Conservation (phyloP, 495 filamentous ascomycete species). For the Glutinoglossum americanum region DNA sequence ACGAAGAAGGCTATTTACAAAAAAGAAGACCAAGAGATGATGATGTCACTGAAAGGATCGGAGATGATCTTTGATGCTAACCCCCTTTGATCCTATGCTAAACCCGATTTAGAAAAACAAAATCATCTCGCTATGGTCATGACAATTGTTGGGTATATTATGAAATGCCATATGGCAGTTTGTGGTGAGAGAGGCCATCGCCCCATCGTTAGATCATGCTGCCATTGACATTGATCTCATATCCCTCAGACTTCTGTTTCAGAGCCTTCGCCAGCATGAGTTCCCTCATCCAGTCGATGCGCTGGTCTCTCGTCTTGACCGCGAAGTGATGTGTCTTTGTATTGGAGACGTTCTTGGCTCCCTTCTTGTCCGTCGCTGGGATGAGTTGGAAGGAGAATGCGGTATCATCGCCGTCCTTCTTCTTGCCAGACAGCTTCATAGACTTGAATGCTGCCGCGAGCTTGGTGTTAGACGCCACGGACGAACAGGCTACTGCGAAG, state of each 20-base stretch:
- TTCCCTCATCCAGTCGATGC: slow-evolving; percentile 97
- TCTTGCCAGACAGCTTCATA: slow-evolving; percentile 40
- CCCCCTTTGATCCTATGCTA: not conserved
- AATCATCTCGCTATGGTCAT: not conserved
- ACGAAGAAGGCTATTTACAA: not conserved
- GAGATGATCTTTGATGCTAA: not conserved
- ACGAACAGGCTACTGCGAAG: slow-evolving; percentile 81
- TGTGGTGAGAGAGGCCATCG: not conserved
- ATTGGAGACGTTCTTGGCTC: slow-evolving; percentile 14
- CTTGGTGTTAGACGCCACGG: slow-evolving; percentile 47
- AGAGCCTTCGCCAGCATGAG: slow-evolving; percentile 88
- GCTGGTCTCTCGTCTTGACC: slow-evolving; percentile 63
- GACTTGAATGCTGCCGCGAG: slow-evolving; percentile 76
- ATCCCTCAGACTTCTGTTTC: slow-evolving; percentile 63
- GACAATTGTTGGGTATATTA: not conserved
- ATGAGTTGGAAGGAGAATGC: slow-evolving; percentile 87
- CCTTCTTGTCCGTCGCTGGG: slow-evolving; percentile 38
- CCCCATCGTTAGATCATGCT: slow-evolving; percentile 34
- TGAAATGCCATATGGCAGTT: not conserved
- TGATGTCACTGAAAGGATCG: too few relatives aligned
- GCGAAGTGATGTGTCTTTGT: slow-evolving; percentile 88
- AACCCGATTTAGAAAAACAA: not conserved
- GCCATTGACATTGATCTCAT: slow-evolving; percentile 63
- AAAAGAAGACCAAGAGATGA: too few relatives aligned
- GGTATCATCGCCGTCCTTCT: slow-evolving; percentile 23